Conservation (phyloP, 202 grass and related monocot genomes). For the Musa balbisiana region DNA sequence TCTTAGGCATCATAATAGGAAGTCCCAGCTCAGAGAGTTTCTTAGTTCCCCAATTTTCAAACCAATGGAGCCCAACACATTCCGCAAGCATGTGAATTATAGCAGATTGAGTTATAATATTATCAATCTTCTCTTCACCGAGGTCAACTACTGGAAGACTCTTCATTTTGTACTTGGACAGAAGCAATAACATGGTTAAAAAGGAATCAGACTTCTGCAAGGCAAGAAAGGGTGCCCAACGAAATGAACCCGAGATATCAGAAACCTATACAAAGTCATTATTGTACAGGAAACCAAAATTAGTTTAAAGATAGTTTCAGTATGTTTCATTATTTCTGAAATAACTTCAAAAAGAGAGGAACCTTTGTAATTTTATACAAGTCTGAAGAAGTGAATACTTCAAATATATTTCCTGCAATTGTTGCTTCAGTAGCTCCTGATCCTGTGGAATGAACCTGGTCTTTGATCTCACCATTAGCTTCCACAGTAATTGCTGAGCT, state of each 20-base stretch:
- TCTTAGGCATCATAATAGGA: slow-evolving; percentile 42
- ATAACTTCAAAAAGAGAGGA: too few relatives aligned
- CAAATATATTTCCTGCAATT: slow-evolving; percentile 21
- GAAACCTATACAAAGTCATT: slow-evolving; percentile 25
- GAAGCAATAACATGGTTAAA: slow-evolving; percentile 66
- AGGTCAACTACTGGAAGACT: slow-evolving; percentile 67
- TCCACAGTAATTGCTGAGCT: background rate
- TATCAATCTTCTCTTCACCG: slow-evolving; percentile 61
- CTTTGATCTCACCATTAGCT: background rate
- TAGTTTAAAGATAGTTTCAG: background rate
- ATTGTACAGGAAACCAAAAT: background rate
- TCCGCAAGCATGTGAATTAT: slow-evolving; percentile 71
- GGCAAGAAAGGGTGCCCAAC: slow-evolving; percentile 66
- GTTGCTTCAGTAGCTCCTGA: slow-evolving; percentile 24
- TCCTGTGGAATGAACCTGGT: background rate
- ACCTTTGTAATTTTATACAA: slow-evolving; percentile 59
- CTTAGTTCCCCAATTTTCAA: slow-evolving; percentile 70
- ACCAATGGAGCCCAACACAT: slow-evolving; percentile 64
- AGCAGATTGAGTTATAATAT: slow-evolving; percentile 54
- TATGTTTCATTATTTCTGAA: too few relatives aligned
- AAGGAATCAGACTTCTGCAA: slow-evolving; percentile 67
- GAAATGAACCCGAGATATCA: slow-evolving; percentile 66
- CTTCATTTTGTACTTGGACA: slow-evolving; percentile 80
- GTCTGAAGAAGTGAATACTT: slow-evolving; percentile 45
- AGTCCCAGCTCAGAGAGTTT: slow-evolving; percentile 51